A percentile compares a stretch with the other conserved stretches of the same genome.
Evolutionary conservation across 2,329 filamentous ascomycete species (phyloP).

Genomic region (Alternaria metachromatica): DNA sequence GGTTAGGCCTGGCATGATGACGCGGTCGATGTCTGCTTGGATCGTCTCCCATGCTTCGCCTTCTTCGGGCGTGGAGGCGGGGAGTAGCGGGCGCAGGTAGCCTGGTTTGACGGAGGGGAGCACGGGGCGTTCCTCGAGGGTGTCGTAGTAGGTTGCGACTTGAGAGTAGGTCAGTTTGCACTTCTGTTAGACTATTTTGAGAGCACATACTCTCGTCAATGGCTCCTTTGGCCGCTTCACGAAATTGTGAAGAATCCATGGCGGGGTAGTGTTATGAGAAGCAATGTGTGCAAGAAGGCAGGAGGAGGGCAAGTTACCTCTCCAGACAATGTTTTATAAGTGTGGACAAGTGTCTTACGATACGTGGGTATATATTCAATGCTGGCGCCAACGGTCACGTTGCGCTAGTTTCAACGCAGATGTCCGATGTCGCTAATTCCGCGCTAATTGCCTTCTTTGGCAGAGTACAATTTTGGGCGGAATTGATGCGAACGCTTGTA

Average conservation of each 20-base stretch:
- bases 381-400: background rate
- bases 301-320: background rate
- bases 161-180: background rate
- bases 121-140: constrained; percentile 72
- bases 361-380: background rate
- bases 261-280: background rate
- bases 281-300: background rate
- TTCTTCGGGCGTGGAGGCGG: constrained; percentile 66
- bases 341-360: background rate
- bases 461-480: background rate
- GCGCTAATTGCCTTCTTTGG: constrained; percentile 15
- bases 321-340: background rate
- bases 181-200: background rate
- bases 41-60: constrained; percentile 80
- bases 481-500: background rate
- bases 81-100: constrained; percentile 82
- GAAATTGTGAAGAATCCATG: constrained; percentile 80
- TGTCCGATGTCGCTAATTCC: constrained; percentile 19
- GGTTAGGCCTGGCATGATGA: constrained; percentile 90
- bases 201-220: constrained; percentile 75
- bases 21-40: constrained; percentile 79
- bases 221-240: constrained; percentile 75
- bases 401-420: background rate
- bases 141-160: constrained; percentile 88
- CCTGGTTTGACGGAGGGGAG: constrained; percentile 81